Evolutionary conservation across 139 green algal species (phyloP), one percentile per base, ranked within the genome.

Genomic region (Trebouxia sp.): DNA sequence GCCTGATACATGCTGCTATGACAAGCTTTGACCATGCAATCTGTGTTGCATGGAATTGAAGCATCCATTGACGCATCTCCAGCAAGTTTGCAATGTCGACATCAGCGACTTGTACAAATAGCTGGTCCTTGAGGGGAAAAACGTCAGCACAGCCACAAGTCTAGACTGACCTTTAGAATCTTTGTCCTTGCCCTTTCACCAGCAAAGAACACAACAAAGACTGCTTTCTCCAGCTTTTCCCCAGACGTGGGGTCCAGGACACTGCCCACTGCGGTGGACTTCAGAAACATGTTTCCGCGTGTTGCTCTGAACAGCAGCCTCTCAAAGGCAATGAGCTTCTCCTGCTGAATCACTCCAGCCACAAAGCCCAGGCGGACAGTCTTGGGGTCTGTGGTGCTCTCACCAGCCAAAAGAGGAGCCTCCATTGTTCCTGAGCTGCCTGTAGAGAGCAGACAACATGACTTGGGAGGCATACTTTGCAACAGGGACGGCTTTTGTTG

Each of bases 171-270:
- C 89, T 97, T 99, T 14, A 94, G 81, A 51, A 99, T 94, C 89
- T 99, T 99, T 58, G 87, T 81, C 20, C 92, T 86, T 0, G 95
- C 94, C 0, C 94, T 85, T 82, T 99, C 97, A 55, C 97, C 97
- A 38, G 97, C 90, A 80, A 97, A 99, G 88, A 99, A 99, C 17
- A 98, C 94, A 30, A 98, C 93, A 88, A 97, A 99, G 58, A 99
- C 96, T 30, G 86, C 80, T 91, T 99, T 99, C 80, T 96, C 92
- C 80, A 94, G 74, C 50, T 87, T 83, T 87, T 98, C 96, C 15
- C 92, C 91, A 38, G 89, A 92, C 66, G 86, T 86, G 6, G 95
- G 95, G 85, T 99, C 96, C 79, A 83, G 43, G 89, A 91, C 83
- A 4, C 84, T 66, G 53, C 89, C 83, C 9, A 90, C 86, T 39